phyloP scores from a whole-genome alignment of 352 stramenopile species.

The Globisporangium rhizosaccharum region DNA sequence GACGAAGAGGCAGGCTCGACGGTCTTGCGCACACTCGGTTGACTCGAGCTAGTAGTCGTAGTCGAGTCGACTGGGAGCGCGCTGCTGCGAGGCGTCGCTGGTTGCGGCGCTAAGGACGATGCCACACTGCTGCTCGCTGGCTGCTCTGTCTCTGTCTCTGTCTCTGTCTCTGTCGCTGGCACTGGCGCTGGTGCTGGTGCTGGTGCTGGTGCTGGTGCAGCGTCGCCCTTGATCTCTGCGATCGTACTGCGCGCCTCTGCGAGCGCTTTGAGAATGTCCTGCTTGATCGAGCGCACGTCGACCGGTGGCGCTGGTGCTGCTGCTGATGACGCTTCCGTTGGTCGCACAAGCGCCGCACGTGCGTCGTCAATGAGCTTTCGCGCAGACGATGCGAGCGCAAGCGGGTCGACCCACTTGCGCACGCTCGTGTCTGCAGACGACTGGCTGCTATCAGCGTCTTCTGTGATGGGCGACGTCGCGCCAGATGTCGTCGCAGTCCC shows the following conservation, averaged over 20 bases:
- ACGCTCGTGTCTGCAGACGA: not conserved
- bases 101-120: no score
- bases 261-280: conserved; percentile 74
- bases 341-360: not conserved
- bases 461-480: no score
- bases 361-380: conserved; percentile 12
- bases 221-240: conserved; percentile 45
- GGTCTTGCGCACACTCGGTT: no score
- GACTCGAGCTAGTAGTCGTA: not conserved
- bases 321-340: not conserved
- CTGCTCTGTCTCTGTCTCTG: not conserved
- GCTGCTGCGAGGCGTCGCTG: no score
- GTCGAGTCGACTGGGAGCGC: not conserved
- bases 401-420: not conserved
- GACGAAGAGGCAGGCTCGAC: not conserved
- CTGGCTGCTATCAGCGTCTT: conserved; percentile 2
- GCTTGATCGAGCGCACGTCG: conserved; percentile 74
- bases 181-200: not conserved
- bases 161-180: conserved; percentile 2
- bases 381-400: conserved; percentile 3
- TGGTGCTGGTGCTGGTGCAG: not conserved
- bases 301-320: conserved; percentile 18
- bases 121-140: not conserved
- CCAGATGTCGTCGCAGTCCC: no score
- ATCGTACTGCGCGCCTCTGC: conserved; percentile 72